Evolutionary conservation across 192 early-diverging fungal species (phyloP).

Genomic region (Coemansia sp.): DNA sequence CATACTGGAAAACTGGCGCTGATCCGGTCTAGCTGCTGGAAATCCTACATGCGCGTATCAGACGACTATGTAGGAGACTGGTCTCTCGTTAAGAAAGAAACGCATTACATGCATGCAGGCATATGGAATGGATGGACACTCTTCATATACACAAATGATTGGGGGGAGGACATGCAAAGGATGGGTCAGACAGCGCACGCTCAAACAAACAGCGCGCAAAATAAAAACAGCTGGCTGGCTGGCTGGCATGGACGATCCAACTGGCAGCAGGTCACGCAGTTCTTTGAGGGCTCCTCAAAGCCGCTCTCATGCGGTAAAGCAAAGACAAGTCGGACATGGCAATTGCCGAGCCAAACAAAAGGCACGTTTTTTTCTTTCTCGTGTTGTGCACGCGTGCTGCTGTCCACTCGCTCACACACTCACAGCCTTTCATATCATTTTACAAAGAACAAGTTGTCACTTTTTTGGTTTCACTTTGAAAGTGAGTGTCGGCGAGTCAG

Average conservation of each 20-base stretch:
- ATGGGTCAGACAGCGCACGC: background rate
- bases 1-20: background rate
- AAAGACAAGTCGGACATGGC: background rate
- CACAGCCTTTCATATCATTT: too few relatives aligned
- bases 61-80: background rate
- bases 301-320: background rate
- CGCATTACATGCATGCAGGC: background rate
- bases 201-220: background rate
- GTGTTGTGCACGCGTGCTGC: background rate
- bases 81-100: background rate
- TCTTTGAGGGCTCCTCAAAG: background rate
- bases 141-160: background rate
- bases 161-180: background rate
- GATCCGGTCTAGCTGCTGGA: background rate
- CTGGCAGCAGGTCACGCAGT: slow-evolving; percentile 4
- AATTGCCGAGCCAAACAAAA: background rate
- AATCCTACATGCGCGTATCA: background rate
- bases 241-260: background rate
- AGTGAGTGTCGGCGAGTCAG: background rate
- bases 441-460: background rate
- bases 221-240: background rate
- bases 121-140: background rate
- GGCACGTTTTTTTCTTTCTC: background rate
- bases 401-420: too few relatives aligned
- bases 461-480: background rate